These are phyloP conservation scores for Ciborinia camelliae DNA, from an alignment of 2,329 filamentous ascomycete genomes.

Conservation along the genomic window DNA sequence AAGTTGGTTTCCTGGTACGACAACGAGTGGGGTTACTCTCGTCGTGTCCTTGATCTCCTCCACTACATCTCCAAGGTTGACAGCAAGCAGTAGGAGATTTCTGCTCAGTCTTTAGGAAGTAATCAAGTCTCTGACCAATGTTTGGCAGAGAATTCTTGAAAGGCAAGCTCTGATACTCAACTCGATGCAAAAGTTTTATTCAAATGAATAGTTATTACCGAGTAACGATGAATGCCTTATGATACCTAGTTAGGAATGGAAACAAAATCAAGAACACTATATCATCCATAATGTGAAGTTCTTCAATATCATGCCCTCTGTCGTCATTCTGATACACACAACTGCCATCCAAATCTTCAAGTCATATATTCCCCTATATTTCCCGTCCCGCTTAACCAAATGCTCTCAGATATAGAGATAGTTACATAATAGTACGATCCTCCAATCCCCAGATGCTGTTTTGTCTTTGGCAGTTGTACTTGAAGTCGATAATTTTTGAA, in stretches of 20 bases:
- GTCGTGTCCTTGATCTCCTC: slow-evolving; percentile 82
- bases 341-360: neutral
- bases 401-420: no score
- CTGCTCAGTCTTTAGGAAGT: slow-evolving; percentile 23
- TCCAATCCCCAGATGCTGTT: no score
- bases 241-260: slow-evolving; percentile 21
- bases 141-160: slow-evolving; percentile 36
- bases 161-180: slow-evolving; percentile 33
- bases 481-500: no score
- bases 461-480: no score
- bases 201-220: slow-evolving; percentile 16
- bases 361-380: neutral
- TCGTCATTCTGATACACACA: neutral
- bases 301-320: neutral
- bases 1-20: slow-evolving; percentile 97
- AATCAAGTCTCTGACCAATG: slow-evolving; percentile 32
- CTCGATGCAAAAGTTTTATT: slow-evolving; percentile 18
- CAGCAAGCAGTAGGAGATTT: slow-evolving; percentile 40
- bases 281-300: neutral
- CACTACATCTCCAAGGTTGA: slow-evolving; percentile 79
- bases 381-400: neutral
- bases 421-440: no score
- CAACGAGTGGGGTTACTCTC: slow-evolving; percentile 99
- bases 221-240: slow-evolving; percentile 22
- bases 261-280: slow-evolving; percentile 14